Base-by-base conservation (phyloP, 352 stramenopile genomes). In the Lagenidium giganteum region DNA sequence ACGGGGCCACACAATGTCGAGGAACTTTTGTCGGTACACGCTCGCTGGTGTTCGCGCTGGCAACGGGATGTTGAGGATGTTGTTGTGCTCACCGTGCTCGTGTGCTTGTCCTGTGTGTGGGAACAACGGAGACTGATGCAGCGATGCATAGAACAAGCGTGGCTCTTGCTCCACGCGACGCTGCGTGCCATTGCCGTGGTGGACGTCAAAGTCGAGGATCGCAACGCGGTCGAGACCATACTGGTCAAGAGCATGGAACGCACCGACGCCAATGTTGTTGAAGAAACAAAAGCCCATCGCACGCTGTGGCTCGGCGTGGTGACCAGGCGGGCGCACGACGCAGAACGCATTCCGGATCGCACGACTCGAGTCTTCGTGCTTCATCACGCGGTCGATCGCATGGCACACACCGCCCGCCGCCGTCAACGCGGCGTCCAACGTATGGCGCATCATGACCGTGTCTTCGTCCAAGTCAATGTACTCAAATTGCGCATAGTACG, bases 201-300 rank as follows among this genome's bases (percentile, higher is more conserved):
- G 87, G 23, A 85, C 64, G 49, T 88, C 82, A 24, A 87, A 73
- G 42, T 88, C 76, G n/a, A 88, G 52, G 52, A 88, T 83, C 8
- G 64, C 62, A 2, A 88, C 67, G 16, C 75, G 57, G 25, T 5
- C 39, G 21, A 85, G 26, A 18, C 70, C 47, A 29, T 85, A 53
- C 9, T 63, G 61, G 8, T 87, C 82, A 17, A 98, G 57, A 4
- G 91, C 91, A 67, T 98, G 90, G 41, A 97, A 66, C 14, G 92
- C 93, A n/a, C 80, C 93, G 34, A 97, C 73, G 28, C 86, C 92
- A 16, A 98, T 83, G 48, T 97, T 98, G 47, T 98, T 98, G 49
- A 98, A 97, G 26, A 98, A 83, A 52, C 95, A 98, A 58, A 98
- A 98, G 18, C 91, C 66, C 67, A 83, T 81, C 0, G 68, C 57